These are phyloP conservation scores for Fulvia fulva DNA, from an alignment of 2,329 filamentous ascomycete species.

Conservation along the genomic window DNA sequence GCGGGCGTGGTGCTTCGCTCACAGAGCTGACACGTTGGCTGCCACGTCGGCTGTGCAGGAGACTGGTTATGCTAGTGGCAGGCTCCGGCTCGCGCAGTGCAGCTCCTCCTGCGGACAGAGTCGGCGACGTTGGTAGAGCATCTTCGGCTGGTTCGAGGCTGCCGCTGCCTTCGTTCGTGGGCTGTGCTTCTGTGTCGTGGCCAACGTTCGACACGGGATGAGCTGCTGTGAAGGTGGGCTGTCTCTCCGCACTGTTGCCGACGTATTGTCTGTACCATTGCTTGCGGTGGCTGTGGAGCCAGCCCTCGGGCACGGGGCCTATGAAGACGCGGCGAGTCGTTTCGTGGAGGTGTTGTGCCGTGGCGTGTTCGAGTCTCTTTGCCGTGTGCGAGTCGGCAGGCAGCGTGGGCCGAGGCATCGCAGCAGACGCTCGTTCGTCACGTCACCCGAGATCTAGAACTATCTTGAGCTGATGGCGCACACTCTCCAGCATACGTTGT, in stretches of 20 bases:
- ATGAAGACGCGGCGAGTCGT: slow-evolving; percentile 62
- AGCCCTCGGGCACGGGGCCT: slow-evolving; percentile 61
- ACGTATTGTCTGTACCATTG: slow-evolving; percentile 58
- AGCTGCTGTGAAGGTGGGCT: slow-evolving; percentile 29
- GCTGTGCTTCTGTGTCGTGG: neutral
- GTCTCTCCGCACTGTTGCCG: slow-evolving; percentile 32
- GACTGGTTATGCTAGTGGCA: slow-evolving; percentile 26
- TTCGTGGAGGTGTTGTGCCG: slow-evolving; percentile 57
- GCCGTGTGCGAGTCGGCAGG: slow-evolving; percentile 39
- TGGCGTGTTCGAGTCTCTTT: slow-evolving; percentile 50
- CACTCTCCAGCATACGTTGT: neutral
- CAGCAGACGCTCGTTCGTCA: slow-evolving; percentile 6
- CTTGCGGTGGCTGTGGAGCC: slow-evolving; percentile 60
- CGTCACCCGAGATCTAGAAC: neutral
- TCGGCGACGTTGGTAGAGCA: neutral
- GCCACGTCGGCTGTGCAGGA: slow-evolving; percentile 24
- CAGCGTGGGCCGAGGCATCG: slow-evolving; percentile 20
- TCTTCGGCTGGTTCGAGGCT: neutral
- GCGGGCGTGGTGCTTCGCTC: neutral
- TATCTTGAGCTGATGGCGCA: neutral
- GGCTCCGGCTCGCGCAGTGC: slow-evolving; percentile 9
- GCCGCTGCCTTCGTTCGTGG: neutral
- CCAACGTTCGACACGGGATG: slow-evolving; percentile 12
- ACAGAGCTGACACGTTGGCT: slow-evolving; percentile 12
- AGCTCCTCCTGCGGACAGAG: slow-evolving; percentile 6